These are phyloP conservation scores for Bidens hawaiensis DNA, from an alignment of 140 eudicot genomes.

Conservation along the genomic window DNA sequence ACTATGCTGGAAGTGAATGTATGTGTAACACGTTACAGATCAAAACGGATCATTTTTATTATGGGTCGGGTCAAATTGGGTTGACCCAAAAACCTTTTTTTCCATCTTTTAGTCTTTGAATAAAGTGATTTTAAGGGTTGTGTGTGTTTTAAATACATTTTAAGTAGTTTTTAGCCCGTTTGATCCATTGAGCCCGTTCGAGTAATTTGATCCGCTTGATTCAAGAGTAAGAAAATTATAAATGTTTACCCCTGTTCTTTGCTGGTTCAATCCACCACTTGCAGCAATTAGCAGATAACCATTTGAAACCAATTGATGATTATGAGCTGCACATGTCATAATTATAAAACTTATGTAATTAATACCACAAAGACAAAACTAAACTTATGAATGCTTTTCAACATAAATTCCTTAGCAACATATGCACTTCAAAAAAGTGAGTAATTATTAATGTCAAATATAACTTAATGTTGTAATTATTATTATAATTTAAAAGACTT, in stretches of 20 bases:
- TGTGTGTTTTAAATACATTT: background rate
- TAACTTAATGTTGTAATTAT: background rate
- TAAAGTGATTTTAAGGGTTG: background rate
- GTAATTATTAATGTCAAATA: background rate
- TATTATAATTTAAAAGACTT: slow-evolving; percentile 30
- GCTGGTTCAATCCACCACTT: slow-evolving; percentile 98
- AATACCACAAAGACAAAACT: background rate
- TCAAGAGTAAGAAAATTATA: background rate
- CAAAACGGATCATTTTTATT: background rate
- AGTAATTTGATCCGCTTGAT: background rate
- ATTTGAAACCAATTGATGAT: slow-evolving; percentile 51
- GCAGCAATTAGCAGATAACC: slow-evolving; percentile 94
- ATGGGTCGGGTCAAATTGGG: background rate
- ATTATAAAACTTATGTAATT: background rate
- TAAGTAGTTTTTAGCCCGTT: background rate
- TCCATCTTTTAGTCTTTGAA: background rate
- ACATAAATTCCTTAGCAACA: background rate
- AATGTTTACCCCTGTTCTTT: slow-evolving; percentile 80
- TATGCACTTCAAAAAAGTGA: background rate
- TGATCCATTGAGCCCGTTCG: background rate
- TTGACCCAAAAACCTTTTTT: background rate
- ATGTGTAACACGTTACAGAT: background rate
- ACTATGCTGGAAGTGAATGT: background rate
- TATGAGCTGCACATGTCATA: slow-evolving; percentile 54
- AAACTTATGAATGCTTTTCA: background rate